These are phyloP conservation scores for Neonothopanus nambi DNA, from an alignment of 1,284 basidiomycete species.

Conservation along the genomic window DNA sequence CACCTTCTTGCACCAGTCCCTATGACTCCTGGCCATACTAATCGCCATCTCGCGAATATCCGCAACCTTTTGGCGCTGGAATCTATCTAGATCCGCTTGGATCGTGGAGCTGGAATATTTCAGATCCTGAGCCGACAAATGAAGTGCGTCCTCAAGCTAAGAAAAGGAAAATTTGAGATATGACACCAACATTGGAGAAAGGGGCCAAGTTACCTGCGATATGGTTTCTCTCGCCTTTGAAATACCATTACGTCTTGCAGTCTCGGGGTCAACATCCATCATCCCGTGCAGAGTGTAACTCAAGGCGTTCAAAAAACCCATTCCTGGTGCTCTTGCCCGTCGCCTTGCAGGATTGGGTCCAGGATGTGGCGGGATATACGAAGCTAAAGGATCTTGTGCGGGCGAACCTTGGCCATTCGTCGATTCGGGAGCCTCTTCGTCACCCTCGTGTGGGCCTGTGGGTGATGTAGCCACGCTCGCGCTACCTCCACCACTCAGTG, in stretches of 20 bases:
- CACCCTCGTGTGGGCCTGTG: conserved; percentile 33
- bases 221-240: conserved; percentile 94
- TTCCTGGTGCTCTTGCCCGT: conserved; percentile 62
- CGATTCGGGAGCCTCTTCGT: conserved; percentile 29
- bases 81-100: conserved; percentile 96
- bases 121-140: conserved; percentile 87
- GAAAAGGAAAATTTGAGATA: conserved; percentile 9
- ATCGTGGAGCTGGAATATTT: conserved; percentile 96
- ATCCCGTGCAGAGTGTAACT: conserved; percentile 95
- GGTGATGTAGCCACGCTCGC: conserved; percentile 27
- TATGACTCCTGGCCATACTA: conserved; percentile 85
- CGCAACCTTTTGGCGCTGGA: conserved; percentile 97
- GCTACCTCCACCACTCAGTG: conserved; percentile 61
- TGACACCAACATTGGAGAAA: conserved; percentile 13
- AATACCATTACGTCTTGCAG: conserved; percentile 89
- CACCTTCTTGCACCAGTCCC: conserved; percentile 95
- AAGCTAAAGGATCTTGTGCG: conserved; percentile 33
- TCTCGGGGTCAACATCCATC: conserved; percentile 99
- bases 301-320: conserved; percentile 89
- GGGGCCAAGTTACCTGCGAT: conserved; percentile 64
- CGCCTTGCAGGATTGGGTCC: conserved; percentile 66
- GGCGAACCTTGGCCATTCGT: conserved; percentile 25
- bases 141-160: conserved; percentile 90
- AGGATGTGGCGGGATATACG: conserved; percentile 71
- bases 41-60: conserved; percentile 93